These are phyloP conservation scores for Calcarisporium arbuscula DNA, from an alignment of 2,329 filamentous ascomycete species.

Conservation along the genomic window DNA sequence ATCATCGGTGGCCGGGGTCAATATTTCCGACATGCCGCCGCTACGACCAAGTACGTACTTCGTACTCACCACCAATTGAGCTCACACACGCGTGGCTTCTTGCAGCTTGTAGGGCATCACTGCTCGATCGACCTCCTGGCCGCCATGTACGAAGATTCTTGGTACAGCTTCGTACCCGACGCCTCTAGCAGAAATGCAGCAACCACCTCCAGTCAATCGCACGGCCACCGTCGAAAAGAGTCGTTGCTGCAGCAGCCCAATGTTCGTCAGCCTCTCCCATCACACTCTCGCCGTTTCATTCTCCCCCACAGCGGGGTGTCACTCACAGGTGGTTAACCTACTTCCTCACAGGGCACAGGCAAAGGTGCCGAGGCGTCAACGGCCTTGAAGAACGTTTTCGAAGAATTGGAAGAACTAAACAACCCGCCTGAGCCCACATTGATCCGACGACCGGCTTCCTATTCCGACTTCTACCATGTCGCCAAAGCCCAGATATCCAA, in stretches of 20 bases:
- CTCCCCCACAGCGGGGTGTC: conserved; percentile 6
- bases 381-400: conserved; percentile 51
- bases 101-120: conserved; percentile 1
- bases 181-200: conserved; percentile 44
- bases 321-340: conserved; percentile 17
- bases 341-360: conserved; percentile 41
- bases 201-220: conserved; percentile 33
- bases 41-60: too few species aligned
- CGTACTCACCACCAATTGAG: too few species aligned
- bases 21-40: conserved; percentile 19
- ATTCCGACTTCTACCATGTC: conserved; percentile 67
- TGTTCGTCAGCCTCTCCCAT: conserved; percentile 33
- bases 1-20: conserved; percentile 22
- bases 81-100: conserved; percentile 22
- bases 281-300: conserved; percentile 8
- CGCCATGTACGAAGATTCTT: conserved; percentile 75
- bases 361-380: conserved; percentile 46
- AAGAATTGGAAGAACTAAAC: conserved; percentile 48
- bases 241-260: conserved; percentile 64
- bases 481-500: conserved; percentile 51
- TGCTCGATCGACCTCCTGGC: conserved; percentile 6
- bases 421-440: conserved; percentile 62
- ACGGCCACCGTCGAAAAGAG: conserved; percentile 58
- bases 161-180: conserved; percentile 72
- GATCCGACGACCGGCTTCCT: conserved; percentile 62